Base-by-base conservation (phyloP, 2,329 filamentous ascomycete genomes). In the Talaromyces sp. region DNA sequence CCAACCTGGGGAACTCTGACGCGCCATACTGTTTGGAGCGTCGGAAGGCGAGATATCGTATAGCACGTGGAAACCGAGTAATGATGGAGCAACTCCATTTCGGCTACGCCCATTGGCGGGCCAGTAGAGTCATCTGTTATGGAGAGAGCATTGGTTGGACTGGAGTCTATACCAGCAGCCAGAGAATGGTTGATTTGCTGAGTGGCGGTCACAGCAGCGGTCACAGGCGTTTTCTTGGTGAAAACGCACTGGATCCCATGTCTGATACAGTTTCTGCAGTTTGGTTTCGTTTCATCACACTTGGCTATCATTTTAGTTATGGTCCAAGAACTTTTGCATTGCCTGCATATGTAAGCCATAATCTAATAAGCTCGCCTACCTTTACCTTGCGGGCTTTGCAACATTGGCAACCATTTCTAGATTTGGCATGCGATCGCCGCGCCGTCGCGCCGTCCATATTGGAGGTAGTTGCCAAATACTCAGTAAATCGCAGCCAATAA, bases 11-110 rank as follows among this genome's bases (percentile, higher is more conserved):
- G 78, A 3, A 80, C 77, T 58, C 78, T 78, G 8, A 80, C 72
- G 7, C 77, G 76, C 78, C 80, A 84, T 32, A 83, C 75, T 36
- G 75, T 72, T 47, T 78, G 77, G 3, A 82, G 64, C 7, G 70
- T 65, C 0, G 77, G 71, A 42, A 80, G 75, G 7, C 70, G 71
- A 4, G 77, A 77, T 3, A 84, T 69, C 0, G 81, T 83, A n/a
- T 75, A 71, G 57, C 76, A 77, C 0, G 82, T 85, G 10, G 77
- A 78, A 0, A 77, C 80, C 52, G 76, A 78, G 64, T 77, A 85
- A 69, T 85, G 81, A 66, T 85, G 81, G 7, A 85, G 72, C 1
- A 85, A 75, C 64, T 84, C 81, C 9, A 84, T 73, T 53, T 84
- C 80, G 11, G 77, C 66, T 1, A 81, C 64, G 27, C 60, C 62